Base-by-base conservation (phyloP, 805 yeast species). In the Suhomyces vadensis region DNA sequence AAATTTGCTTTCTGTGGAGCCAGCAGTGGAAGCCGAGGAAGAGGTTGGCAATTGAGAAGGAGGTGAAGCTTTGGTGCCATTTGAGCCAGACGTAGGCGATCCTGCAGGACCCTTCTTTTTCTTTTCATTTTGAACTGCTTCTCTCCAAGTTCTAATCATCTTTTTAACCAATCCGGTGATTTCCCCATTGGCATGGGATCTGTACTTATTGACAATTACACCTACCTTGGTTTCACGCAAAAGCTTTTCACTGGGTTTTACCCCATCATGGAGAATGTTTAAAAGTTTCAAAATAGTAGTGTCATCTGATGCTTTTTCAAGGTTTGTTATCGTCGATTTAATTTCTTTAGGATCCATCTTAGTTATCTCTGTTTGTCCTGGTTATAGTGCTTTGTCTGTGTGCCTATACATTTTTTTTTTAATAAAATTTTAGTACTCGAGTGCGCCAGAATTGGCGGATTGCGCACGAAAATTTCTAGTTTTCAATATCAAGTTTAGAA, bases 171-270 rank as follows among this genome's bases (percentile, higher is more conserved):
- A 67, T 2, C 75, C 66, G 9, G 84, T 73, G 37, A 94, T 77
- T 53, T 90, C 95, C 17, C 77, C 49, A 63, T 86, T 87, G 23
- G 67, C 58, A 37, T 82, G 81, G 6, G 87, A 68, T 51, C 96
- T 81, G 57, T 86, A 81, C 65, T 88, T 90, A 69, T 94, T 94
- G 33, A 94, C 97, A 6, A 91, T 92, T 13, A 94, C 92, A 51
- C 99, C 99, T n/a, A 94, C 92, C 64, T 89, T 90, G 6, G 99
- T 94, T 58, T 92, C 95, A 57, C 97, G 78, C 41, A 92, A 73
- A 26, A 92, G 72, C 60, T 82, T 79, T 60, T 92, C 98, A 1
- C 95, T 83, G 7, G 98, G 97, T 53, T 74, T 72, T 41, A 89
- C 87, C 9, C 87, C 87, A 44, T 75, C 79, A 53, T 85, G 82